phyloP scores from a whole-genome alignment of 2,329 filamentous ascomycete genomes.

The Alternaria sp. region DNA sequence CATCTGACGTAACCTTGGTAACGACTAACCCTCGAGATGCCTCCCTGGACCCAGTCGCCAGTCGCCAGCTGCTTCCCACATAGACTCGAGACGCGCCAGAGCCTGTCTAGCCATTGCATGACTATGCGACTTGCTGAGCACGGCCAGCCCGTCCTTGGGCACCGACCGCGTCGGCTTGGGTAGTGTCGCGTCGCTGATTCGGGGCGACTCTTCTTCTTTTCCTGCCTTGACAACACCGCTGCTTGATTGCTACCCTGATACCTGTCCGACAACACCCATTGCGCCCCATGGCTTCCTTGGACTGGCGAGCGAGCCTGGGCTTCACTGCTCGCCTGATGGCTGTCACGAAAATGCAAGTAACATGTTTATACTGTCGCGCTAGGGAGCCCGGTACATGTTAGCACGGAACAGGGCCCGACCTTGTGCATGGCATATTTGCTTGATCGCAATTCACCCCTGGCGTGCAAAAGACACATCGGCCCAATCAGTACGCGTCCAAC shows the following conservation, averaged over 20 bases:
- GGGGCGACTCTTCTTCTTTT: slow-evolving; percentile 7
- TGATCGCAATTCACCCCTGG: slow-evolving; percentile 2
- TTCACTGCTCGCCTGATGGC: slow-evolving; percentile 57
- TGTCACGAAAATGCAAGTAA: slow-evolving; percentile 60
- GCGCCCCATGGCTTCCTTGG: slow-evolving; percentile 33
- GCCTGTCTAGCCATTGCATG: slow-evolving; percentile 3
- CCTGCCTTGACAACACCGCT: slow-evolving; percentile 11
- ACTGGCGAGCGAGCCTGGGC: slow-evolving; percentile 54
- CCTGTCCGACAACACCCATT: not conserved
- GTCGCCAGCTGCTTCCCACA: not conserved
- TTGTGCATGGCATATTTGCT: slow-evolving; percentile 2
- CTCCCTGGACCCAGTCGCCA: not conserved
- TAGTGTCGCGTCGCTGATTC: slow-evolving; percentile 14
- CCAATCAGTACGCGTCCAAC: not conserved
- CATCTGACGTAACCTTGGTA: slow-evolving; percentile 30
- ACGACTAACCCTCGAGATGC: slow-evolving; percentile 3
- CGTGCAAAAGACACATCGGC: not conserved
- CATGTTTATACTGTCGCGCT: slow-evolving; percentile 16
- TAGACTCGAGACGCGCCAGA: slow-evolving; percentile 4
- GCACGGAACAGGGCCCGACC: slow-evolving; percentile 7
- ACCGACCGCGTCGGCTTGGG: slow-evolving; percentile 12
- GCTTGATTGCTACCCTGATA: slow-evolving; percentile 1
- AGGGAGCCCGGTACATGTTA: slow-evolving; percentile 7
- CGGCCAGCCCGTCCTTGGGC: slow-evolving; percentile 4
- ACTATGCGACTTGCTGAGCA: not conserved